phyloP scores from a whole-genome alignment of 805 yeast genomes.

The Sugiyamaella smithiae region DNA sequence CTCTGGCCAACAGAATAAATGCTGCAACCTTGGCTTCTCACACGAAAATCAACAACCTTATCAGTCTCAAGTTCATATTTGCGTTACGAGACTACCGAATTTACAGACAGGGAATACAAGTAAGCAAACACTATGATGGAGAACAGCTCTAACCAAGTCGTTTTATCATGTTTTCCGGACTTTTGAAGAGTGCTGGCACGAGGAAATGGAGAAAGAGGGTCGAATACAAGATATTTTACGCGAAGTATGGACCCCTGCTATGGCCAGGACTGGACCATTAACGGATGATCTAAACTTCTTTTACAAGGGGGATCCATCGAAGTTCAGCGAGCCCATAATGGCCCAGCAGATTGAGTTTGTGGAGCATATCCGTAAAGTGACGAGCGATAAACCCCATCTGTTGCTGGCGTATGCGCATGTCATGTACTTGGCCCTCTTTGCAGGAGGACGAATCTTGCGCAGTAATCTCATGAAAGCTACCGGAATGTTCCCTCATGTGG shows the following conservation, averaged over 20 bases:
- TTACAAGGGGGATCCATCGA: slow-evolving; percentile 53
- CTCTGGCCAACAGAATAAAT: slow-evolving; percentile 79
- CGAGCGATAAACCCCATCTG: slow-evolving; percentile 63
- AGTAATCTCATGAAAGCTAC: slow-evolving; percentile 63
- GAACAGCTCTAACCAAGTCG: slow-evolving; percentile 24
- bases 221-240: slow-evolving; percentile 46
- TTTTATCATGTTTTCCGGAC: slow-evolving; percentile 30
- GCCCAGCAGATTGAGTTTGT: slow-evolving; percentile 60
- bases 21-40: slow-evolving; percentile 62
- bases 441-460: slow-evolving; percentile 76
- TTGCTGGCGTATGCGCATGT: slow-evolving; percentile 81
- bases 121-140: slow-evolving; percentile 34
- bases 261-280: slow-evolving; percentile 58
- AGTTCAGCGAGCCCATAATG: slow-evolving; percentile 57
- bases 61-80: slow-evolving; percentile 66
- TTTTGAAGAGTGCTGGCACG: slow-evolving; percentile 29
- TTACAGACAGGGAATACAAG: slow-evolving; percentile 75
- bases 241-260: slow-evolving; percentile 65
- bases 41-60: slow-evolving; percentile 63
- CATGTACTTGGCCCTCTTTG: slow-evolving; percentile 79
- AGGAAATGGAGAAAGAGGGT: slow-evolving; percentile 27
- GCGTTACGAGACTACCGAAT: slow-evolving; percentile 74
- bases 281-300: slow-evolving; percentile 64
- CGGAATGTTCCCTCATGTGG: slow-evolving; percentile 72
- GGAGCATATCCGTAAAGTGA: slow-evolving; percentile 54